Evolutionary conservation across 2,329 filamentous ascomycete genomes (phyloP), one percentile per base, ranked within the genome.

Genomic region (Xylaria hypoxylon): DNA sequence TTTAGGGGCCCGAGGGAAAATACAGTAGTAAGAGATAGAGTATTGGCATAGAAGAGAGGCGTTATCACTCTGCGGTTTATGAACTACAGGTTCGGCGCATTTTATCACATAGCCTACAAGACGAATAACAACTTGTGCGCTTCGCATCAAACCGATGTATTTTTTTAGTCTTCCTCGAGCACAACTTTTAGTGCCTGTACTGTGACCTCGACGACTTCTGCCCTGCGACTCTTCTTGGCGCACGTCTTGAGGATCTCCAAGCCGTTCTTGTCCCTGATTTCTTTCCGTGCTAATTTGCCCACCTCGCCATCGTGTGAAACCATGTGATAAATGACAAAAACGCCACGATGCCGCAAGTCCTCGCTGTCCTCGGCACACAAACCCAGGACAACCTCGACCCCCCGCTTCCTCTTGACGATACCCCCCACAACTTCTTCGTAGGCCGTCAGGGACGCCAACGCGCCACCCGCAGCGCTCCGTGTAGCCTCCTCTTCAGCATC

Each of bases 401-500:
- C 93, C 15, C 91, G 85, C 5, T 92, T 88, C 40, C 91, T 85
- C 65, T 88, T 86, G 42, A 97, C 73, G 2, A 98, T 85, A 3
- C 87, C 90, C 2, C 87, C 84, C 1, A 95, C 90, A 0, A 92
- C 91, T 1, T 86, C 85, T 72, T 96, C 92, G 77, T 90, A 94
- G 33, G 89, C 88, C 0, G 94, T 94, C 26, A 99, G 80, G 79
- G 92, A 92, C 0, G 95, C 96, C 56, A 99, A 79, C 0, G 94
- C 95, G 1, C 96, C 96, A 2, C 94, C 94, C 0, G 96, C 94
- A 0, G 94, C 96, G 53, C 90, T 89, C 33, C 95, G 84, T 0
- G 94, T 97, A 0, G 88, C 89, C 6, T 87, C 79, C 71, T 98
- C 94, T 57, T 97, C 92, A 1, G 93, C 90, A 75, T 98, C 94